Evolutionary conservation across 2,329 filamentous ascomycete genomes (phyloP), one percentile per base, ranked within the genome.

Genomic region (Fusarium sp.): DNA sequence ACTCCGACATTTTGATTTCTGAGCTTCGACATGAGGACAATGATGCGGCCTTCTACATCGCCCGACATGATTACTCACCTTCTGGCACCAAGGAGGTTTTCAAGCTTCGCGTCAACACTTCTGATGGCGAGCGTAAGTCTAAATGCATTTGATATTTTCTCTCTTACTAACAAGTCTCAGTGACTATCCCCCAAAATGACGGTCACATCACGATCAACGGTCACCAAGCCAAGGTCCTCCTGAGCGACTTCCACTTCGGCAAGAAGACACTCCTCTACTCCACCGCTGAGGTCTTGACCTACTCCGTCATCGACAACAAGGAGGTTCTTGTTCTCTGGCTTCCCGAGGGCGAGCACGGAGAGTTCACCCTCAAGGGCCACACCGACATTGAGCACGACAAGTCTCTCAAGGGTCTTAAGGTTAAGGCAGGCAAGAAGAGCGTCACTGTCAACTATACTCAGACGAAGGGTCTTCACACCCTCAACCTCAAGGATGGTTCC

Each of bases 181-280:
- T 90, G 10, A 85, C 82, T 1, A 81, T 91, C 15, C 88, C 88
- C 2, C 83, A 84, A 58, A 80, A 83, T 45, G 82, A 79, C 3
- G 80, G 80, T 0, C 73, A 76, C 0, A 83, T 90, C 44, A 79
- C 84, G 7, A 81, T 91, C 40, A 84, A 89, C 57, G 89, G 89
- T 2, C 86, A 89, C 38, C 86, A 90, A 57, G 85, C 87, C 9
- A 90, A 90, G 80, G 86, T 91, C 17, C 75, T 90, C 5, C 85
- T 88, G 0, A 88, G 87, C 0, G 88, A 90, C 68, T 91, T 89
- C 58, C 75, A 67, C 2, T 84, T 89, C 39, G 88, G 87, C 2
- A 74, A 78, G 9, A 79, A 86, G 63, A 84, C 76, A 0, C 74
- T 88, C 0, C 73, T 88, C 0, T 88, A 88, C 73, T 87, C 85